Evolutionary conservation across 768 basidiomycete species (phyloP).

Genomic region (Pisolithus microcarpus): DNA sequence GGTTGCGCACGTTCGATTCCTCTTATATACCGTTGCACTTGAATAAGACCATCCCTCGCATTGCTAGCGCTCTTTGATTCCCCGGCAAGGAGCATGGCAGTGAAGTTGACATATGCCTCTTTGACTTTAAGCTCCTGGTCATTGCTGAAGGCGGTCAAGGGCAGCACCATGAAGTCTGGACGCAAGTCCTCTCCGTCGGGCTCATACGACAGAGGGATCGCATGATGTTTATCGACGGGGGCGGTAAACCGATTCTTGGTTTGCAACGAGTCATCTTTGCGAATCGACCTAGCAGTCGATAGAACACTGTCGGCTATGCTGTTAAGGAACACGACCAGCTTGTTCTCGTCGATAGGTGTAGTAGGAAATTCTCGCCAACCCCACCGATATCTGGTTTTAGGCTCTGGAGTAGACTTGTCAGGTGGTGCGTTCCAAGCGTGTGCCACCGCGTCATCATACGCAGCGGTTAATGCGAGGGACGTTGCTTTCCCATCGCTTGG

Average conservation of each 20-base stretch:
- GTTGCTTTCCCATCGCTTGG: not conserved
- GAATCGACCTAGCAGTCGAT: not conserved
- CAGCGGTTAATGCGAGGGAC: not conserved
- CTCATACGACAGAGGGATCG: not conserved
- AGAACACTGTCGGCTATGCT: not conserved
- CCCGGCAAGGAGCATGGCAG: not conserved
- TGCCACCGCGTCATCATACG: not conserved
- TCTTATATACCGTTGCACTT: constrained; percentile 3
- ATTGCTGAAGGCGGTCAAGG: not conserved
- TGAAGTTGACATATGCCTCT: constrained; percentile 1
- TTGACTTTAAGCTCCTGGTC: not conserved
- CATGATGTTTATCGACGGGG: not conserved
- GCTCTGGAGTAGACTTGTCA: not conserved
- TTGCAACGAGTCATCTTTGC: not conserved
- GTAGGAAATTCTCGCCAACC: constrained; percentile 1
- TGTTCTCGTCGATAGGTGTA: not conserved
- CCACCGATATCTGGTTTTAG: not conserved
- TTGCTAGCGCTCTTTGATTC: not conserved
- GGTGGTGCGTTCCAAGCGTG: not conserved
- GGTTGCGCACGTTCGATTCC: constrained; percentile 1
- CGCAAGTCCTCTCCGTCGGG: constrained; percentile 3
- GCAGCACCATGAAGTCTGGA: constrained; percentile 4
- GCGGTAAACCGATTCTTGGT: constrained; percentile 1
- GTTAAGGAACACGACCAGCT: constrained; percentile 5
- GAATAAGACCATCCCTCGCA: not conserved